Evolutionary conservation across 2,329 filamentous ascomycete species (phyloP), one percentile per base, ranked within the genome.

Genomic region (Xylaria sp.): DNA sequence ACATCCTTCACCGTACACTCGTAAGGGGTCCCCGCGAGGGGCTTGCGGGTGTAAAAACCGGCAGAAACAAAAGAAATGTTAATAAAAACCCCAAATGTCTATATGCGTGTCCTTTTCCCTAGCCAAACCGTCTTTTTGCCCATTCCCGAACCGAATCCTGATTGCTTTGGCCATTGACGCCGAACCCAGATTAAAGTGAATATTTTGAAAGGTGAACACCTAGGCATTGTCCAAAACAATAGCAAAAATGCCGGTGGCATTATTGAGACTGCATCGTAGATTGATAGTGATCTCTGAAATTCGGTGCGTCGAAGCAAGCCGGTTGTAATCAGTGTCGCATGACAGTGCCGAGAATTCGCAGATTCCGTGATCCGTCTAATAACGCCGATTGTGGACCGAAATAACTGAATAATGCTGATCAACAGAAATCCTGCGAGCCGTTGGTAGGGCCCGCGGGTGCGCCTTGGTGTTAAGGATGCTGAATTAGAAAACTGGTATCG

Each of bases 51-150:
- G 38, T 38, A 59, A 61, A 59, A 69, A 67, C 72, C 70, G 67
- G 69, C 69, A 44, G 70, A 65, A 71, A 70, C 70, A 76, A 73
- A 73, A 71, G 68, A 77, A 78, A 72, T 65, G 59, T 66, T 3
- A 68, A 70, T 33, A 64, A 40, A 53, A 64, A 74, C 71, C 63
- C 72, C 72, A 51, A 74, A 69, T 75, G 74, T 79, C 77, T 79
- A 79, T 79, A 79, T 79, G 77, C 77, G 73, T 57, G 44, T 73
- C 74, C 71, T 77, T 78, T 78, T 78, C 72, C 77, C 75, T 63
- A 73, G 68, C 74, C 77, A 44, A 72, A 70, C 62, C 76, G 66
- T 67, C 71, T 76, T 79, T 76, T 77, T 74, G 53, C 59, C 77
- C 75, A 70, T 69, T 68, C 73, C 74, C 58, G 42, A 58, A 66